Conservation (phyloP, 2,329 filamentous ascomycete species). For the Pseudophaeomoniella oleicola region DNA sequence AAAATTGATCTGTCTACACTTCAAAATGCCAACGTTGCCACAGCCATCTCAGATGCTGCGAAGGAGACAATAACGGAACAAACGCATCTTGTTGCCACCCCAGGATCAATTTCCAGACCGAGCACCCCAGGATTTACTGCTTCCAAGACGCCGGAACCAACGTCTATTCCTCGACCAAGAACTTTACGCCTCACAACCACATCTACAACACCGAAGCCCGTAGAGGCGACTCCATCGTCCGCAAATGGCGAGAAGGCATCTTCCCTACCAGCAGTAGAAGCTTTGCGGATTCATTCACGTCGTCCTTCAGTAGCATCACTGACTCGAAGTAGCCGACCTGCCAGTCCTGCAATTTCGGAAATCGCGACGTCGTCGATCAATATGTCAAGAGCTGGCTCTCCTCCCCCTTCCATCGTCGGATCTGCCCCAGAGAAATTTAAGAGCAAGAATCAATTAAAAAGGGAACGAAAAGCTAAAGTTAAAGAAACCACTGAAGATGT, state of each 20-base stretch:
- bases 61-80: background rate
- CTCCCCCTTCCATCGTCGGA: slow-evolving; percentile 41
- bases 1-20: background rate
- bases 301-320: slow-evolving; percentile 31
- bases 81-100: slow-evolving; percentile 1
- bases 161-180: slow-evolving; percentile 1
- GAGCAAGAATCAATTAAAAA: slow-evolving; percentile 49
- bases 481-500: slow-evolving; percentile 26
- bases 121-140: background rate
- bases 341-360: slow-evolving; percentile 45
- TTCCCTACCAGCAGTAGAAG: slow-evolving; percentile 3
- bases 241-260: slow-evolving; percentile 10
- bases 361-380: slow-evolving; percentile 39
- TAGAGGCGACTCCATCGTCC: slow-evolving; percentile 8
- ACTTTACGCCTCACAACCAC: slow-evolving; percentile 1
- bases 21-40: background rate
- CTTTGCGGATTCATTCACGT: slow-evolving; percentile 28
- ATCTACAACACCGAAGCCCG: slow-evolving; percentile 3
- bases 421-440: slow-evolving; percentile 44
- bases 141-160: background rate
- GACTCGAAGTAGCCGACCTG: slow-evolving; percentile 43
- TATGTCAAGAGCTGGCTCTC: slow-evolving; percentile 44
- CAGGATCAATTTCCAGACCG: background rate
- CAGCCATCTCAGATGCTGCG: background rate
- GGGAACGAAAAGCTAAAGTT: slow-evolving; percentile 37